Evolutionary conservation across 257 asterid genomes (phyloP), one percentile per base, ranked within the genome.

Genomic region (Orobanche coerulescens): DNA sequence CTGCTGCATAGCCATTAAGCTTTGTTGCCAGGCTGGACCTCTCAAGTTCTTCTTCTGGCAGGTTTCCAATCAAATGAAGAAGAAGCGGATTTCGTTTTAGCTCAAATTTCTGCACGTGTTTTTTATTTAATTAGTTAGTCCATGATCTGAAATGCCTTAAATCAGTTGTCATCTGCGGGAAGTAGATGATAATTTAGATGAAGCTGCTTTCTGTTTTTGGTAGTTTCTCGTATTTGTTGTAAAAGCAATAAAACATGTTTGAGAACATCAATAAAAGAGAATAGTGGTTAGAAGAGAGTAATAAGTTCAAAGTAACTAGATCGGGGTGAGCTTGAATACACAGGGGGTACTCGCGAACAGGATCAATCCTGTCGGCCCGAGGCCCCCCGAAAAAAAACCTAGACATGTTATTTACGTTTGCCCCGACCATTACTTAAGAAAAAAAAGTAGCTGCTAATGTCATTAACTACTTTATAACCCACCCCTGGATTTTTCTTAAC

Each of bases 1-100:
- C 95, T 28, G 98, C 94, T 40, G 96, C 95, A 67, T 84, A 91
- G 48, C 96, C 88, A 40, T 91, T 91, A 22, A 91, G 78, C 76
- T 77, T 88, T 61, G 96, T 78, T 49, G 93, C 95, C 71, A 85
- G 71, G 69, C 54, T 81, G 66, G 94, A 91, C 68, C 61, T 85
- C 83, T 80, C 82, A 2, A 88, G 90, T 80, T 88, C 98, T 70
- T 91, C 98, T 65, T 81, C 90, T 0, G 87, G 82, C 77, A 88
- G 66, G 76, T 85, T 88, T 24, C 98, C 98, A 14, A 89, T 88
- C 82, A 93, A 69, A 66, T 89, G 96, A 59, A 93, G 91, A 69
- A 89, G 86, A 76, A 93, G 84, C 0, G 82, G 86, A n/a, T 79
- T 81, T 71, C 87, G 77, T 69, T 86, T 90, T 18, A 92, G 97